These are phyloP conservation scores for Globisporangium recalcitrans DNA, from an alignment of 352 stramenopile species.

Conservation along the genomic window DNA sequence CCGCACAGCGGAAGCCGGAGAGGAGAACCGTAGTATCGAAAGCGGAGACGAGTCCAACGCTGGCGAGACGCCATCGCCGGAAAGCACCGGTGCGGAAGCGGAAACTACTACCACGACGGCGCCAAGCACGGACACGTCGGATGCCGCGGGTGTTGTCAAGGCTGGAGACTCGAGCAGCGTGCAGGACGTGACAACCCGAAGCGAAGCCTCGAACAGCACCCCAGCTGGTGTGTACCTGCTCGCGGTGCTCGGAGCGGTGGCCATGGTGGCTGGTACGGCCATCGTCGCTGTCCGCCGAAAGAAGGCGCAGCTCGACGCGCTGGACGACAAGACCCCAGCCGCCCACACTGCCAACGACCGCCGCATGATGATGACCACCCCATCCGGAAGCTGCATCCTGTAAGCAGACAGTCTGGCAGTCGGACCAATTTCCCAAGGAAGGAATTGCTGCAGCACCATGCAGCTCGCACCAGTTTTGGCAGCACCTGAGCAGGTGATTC, in stretches of 20 bases:
- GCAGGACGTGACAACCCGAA: slow-evolving; percentile 11
- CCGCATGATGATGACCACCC: slow-evolving; percentile 47
- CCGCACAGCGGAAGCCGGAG: background rate
- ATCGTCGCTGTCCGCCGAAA: slow-evolving; percentile 51
- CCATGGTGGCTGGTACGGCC: slow-evolving; percentile 26
- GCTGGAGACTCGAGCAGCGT: slow-evolving; percentile 5
- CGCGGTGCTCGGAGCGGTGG: slow-evolving; percentile 15
- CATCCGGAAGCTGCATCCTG: slow-evolving; percentile 35
- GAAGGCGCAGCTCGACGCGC: slow-evolving; percentile 48
- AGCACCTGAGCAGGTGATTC: background rate
- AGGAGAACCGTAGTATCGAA: slow-evolving; percentile 17
- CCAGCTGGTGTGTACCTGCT: slow-evolving; percentile 21
- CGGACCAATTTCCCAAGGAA: background rate
- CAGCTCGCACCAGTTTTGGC: background rate
- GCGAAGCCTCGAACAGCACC: background rate
- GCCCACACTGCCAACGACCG: slow-evolving; percentile 17
- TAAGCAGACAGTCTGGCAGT: slow-evolving; percentile 14
- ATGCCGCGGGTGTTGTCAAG: background rate
- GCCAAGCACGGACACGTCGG: background rate
- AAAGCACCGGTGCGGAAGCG: background rate
- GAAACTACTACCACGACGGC: slow-evolving; percentile 7
- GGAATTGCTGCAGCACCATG: background rate
- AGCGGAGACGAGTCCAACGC: slow-evolving; percentile 7
- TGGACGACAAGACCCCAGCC: slow-evolving; percentile 51
- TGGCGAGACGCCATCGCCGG: slow-evolving; percentile 10